These are phyloP conservation scores for Pleurotus ostreatus DNA, from an alignment of 768 basidiomycete species.

Conservation along the genomic window DNA sequence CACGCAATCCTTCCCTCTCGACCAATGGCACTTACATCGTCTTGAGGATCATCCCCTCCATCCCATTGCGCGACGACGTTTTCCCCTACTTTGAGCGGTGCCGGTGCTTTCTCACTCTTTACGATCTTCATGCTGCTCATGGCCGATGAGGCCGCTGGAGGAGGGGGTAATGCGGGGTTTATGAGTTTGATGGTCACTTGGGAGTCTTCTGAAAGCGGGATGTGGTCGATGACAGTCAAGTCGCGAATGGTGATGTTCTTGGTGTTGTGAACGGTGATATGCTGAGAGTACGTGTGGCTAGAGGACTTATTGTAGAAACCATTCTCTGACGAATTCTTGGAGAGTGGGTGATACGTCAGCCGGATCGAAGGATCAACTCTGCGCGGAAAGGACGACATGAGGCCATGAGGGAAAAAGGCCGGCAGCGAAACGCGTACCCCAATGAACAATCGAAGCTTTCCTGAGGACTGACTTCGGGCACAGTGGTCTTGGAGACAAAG, in stretches of 20 bases:
- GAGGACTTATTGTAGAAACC: slow-evolving; percentile 6
- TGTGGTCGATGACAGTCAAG: slow-evolving; percentile 12
- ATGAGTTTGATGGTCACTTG: background rate
- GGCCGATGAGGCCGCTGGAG: background rate
- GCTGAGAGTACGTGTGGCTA: slow-evolving; percentile 9
- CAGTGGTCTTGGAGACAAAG: slow-evolving; percentile 21
- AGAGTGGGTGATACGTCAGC: slow-evolving; percentile 11
- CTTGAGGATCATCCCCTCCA: slow-evolving; percentile 18
- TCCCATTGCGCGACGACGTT: slow-evolving; percentile 29
- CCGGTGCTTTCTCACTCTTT: background rate
- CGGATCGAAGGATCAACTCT: slow-evolving; percentile 6
- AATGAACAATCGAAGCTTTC: slow-evolving; percentile 28
- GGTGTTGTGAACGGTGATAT: slow-evolving; percentile 14
- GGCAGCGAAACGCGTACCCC: slow-evolving; percentile 15
- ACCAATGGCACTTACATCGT: slow-evolving; percentile 22
- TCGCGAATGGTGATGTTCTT: slow-evolving; percentile 10
- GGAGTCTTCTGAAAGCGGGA: slow-evolving; percentile 10
- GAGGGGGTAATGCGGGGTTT: background rate
- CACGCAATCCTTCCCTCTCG: slow-evolving; percentile 32
- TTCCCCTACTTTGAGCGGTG: slow-evolving; percentile 17
- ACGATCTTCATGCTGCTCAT: background rate
- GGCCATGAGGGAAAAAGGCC: slow-evolving; percentile 29
- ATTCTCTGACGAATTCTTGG: slow-evolving; percentile 10
- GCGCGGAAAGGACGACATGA: slow-evolving; percentile 24
- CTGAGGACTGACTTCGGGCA: slow-evolving; percentile 23